Base-by-base conservation (phyloP, 73 alveolate genomes). In the Paramecium biaurelia region DNA sequence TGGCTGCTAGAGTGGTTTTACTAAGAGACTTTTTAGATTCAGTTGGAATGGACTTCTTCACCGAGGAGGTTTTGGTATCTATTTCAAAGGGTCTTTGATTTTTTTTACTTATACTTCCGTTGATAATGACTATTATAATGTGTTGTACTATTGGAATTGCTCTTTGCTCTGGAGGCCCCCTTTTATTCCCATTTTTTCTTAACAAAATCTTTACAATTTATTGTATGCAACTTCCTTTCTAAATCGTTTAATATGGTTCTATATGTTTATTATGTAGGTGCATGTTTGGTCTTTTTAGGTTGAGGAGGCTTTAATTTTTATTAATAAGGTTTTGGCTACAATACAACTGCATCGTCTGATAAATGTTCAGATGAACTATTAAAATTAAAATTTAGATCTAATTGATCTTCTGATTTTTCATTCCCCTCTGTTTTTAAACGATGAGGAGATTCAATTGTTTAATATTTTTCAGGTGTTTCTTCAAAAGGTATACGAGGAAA, bases 401-500 rank as follows among this genome's bases (percentile, higher is more conserved):
- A 41, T 45, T 79, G 32, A n/a, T 79, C 90, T 14, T 79, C 90
- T 21, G 90, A 79, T 79, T 79, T 42, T 45, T 79, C 90, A 79
- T 79, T 79, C 10, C 90, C 90, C 23, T 79, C 90, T 79, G 90
- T 79, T 47, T 79, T 79, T 34, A 79, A 79, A 42, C 90, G 21
- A 23, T 79, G 70, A 7, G 90, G 90, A 9, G 90, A 79, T 45
- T 79, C 76, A 5, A 79, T 79, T 23, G 90, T 79, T 79, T 47
- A 20, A 30, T 43, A 41, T 43, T 42, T 47, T 6, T 45, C 38
- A 34, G 86, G 59, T 45, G 45, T 43, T 63, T 30, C 70, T 42
- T 42, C 53, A 79, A 47, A 38, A 32, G 84, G 84, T n/a, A 45
- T 43, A 43, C 90, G 45, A 43, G 90, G 90, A 41, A 79, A 79